phyloP scores from a whole-genome alignment of 2,329 filamentous ascomycete genomes.

The Pseudogymnoascus sp. region DNA sequence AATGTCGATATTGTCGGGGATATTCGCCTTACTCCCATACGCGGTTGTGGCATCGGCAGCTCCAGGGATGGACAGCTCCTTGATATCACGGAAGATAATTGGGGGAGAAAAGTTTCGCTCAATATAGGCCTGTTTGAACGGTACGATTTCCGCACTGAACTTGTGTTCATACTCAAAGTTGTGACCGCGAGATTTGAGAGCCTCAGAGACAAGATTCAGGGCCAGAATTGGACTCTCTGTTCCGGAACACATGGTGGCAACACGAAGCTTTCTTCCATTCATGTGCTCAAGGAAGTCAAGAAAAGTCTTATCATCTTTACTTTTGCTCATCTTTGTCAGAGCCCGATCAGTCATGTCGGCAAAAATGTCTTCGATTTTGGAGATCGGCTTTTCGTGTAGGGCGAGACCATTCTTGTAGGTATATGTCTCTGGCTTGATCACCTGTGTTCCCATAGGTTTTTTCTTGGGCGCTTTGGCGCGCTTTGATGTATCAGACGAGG shows the following conservation, averaged over 20 bases:
- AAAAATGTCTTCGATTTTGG: slow-evolving; percentile 13
- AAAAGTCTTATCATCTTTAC: slow-evolving; percentile 18
- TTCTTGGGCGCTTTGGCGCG: not conserved
- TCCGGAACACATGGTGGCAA: slow-evolving; percentile 72
- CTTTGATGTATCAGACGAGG: not conserved
- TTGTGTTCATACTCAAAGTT: slow-evolving; percentile 44
- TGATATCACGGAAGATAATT: slow-evolving; percentile 51
- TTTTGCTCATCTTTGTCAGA: not conserved
- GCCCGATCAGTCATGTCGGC: slow-evolving; percentile 11
- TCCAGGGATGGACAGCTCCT: slow-evolving; percentile 36
- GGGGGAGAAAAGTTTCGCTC: slow-evolving; percentile 48
- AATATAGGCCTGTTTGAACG: slow-evolving; percentile 59
- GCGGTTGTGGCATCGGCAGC: slow-evolving; percentile 49
- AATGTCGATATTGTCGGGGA: slow-evolving; percentile 55
- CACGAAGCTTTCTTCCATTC: slow-evolving; percentile 35
- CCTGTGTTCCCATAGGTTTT: not conserved
- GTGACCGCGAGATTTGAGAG: slow-evolving; percentile 15
- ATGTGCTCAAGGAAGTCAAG: slow-evolving; percentile 30
- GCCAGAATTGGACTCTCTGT: slow-evolving; percentile 68
- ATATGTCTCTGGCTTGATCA: slow-evolving; percentile 9
- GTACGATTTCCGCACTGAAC: slow-evolving; percentile 57
- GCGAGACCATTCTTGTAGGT: slow-evolving; percentile 12
- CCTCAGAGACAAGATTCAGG: slow-evolving; percentile 47
- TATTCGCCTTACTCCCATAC: slow-evolving; percentile 49
- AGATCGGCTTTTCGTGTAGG: slow-evolving; percentile 9